A percentile compares a stretch with the other conserved stretches of the same genome.
Conservation (phyloP, 495 filamentous ascomycete species). For the Parmelia sp. region DNA sequence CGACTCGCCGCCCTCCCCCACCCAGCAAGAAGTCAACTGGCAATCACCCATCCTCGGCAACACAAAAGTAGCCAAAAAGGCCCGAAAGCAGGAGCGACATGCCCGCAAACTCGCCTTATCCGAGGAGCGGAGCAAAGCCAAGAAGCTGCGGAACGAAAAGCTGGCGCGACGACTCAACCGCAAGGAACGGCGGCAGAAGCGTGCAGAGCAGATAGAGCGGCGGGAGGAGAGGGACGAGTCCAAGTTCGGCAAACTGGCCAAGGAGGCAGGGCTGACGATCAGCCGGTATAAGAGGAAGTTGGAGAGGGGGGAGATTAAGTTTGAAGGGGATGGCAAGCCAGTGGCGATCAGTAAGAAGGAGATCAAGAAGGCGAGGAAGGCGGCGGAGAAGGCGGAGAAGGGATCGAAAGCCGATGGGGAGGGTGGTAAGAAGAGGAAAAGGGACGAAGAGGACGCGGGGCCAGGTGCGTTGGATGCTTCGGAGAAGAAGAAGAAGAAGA, state of each 20-base stretch:
- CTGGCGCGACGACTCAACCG: conserved; percentile 30
- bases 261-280: conserved; percentile 57
- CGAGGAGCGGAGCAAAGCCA: conserved; percentile 41
- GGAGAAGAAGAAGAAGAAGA: conserved; percentile 56
- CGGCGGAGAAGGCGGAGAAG: conserved; percentile 46
- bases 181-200: conserved; percentile 39
- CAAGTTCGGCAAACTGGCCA: conserved; percentile 51
- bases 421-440: conserved; percentile 50
- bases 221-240: conserved; percentile 45
- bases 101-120: conserved; percentile 30
- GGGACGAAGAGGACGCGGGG: conserved; percentile 42
- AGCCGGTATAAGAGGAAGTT: conserved; percentile 66
- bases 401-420: conserved; percentile 31
- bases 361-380: conserved; percentile 67
- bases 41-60: conserved; percentile 31
- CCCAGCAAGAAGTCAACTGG: conserved; percentile 30
- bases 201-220: conserved; percentile 39
- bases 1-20: conserved; percentile 27
- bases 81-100: conserved; percentile 31
- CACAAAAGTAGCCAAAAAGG: conserved; percentile 32
- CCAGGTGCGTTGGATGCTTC: conserved; percentile 31
- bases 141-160: conserved; percentile 43
- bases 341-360: conserved; percentile 66
- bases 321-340: conserved; percentile 52
- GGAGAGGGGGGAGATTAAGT: conserved; percentile 59